These are phyloP conservation scores for Rhynchosporium secalis DNA, from an alignment of 2,329 filamentous ascomycete species.

Conservation along the genomic window DNA sequence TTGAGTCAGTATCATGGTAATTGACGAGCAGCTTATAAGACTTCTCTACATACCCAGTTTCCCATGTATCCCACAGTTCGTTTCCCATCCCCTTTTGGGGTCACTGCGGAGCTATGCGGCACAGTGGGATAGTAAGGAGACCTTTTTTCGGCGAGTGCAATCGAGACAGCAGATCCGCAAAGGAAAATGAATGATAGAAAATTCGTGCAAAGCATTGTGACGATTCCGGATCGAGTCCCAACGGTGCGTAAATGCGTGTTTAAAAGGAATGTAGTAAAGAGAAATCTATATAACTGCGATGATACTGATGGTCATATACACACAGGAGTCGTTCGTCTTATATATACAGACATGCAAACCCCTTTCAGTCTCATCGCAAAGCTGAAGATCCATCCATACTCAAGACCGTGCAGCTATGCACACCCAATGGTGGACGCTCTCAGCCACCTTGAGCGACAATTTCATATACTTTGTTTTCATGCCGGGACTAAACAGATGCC, in stretches of 20 bases:
- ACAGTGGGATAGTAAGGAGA: neutral
- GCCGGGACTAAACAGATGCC: neutral
- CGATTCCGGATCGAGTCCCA: constrained; percentile 14
- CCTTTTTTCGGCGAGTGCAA: neutral
- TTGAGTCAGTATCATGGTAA: neutral
- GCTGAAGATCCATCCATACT: no score
- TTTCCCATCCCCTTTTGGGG: neutral
- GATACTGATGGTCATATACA: no score
- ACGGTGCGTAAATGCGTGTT: neutral
- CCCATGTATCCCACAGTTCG: constrained; percentile 21
- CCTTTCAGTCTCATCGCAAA: no score
- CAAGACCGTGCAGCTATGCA: no score
- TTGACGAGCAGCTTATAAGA: no score
- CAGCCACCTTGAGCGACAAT: neutral
- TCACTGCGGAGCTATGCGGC: neutral
- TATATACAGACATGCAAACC: no score
- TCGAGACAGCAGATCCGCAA: constrained; percentile 7
- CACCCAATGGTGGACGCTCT: neutral
- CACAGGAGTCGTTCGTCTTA: no score
- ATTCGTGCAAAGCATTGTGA: constrained; percentile 26
- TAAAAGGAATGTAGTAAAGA: neutral
- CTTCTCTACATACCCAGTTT: constrained; percentile 24
- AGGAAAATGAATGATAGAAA: constrained; percentile 15
- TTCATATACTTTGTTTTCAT: no score
- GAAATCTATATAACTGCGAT: no score